Base-by-base conservation (phyloP, 192 early-diverging fungal genomes). In the Rhizophagus sp. region DNA sequence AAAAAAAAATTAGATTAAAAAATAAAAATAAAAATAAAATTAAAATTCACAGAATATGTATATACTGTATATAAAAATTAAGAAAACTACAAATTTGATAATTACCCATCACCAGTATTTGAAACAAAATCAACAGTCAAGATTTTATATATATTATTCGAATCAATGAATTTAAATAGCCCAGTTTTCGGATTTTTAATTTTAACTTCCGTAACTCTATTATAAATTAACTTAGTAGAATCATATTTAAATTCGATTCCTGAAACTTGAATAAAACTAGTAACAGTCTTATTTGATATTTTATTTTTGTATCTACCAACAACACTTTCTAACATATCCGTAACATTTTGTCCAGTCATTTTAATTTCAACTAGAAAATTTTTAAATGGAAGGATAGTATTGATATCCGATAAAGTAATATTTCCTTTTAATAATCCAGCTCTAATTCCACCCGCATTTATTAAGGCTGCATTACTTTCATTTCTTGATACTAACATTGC, bases 401-500 rank as follows among this genome's bases (percentile, higher is more conserved):
- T 74, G 71, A 94, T 76, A 65, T 85, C 80, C 76, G 90, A 90
- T 36, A 87, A 78, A 1, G 91, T 89, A 71, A 96, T 71, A 6
- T 87, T 81, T 57, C 92, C 92, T 13, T 44, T 27, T 22, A 86
- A 82, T 13, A 94, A n/a, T 0, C 83, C 84, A 8, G 85, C 83
- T 30, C 93, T 89, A 64, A 95, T 83, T 27, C 91, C 84, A 25
- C 92, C 94, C 30, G 89, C 83, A 83, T 92, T 91, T 33, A 91
- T 79, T 36, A 94, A 81, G 6, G 89, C 89, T 2, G 61, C 30
- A 47, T 27, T 9, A 27, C 24, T 74, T 49, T 27, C 44, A 62
- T 75, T 75, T 62, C 82, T 81, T 24, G 80, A 66, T 67, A 83
- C 82, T 25, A 90, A 81, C 85, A 95, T 86, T 5, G 92, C 89